Evolutionary conservation across 148 eudicot species (phyloP).

Genomic region (Simmondsia chinensis): DNA sequence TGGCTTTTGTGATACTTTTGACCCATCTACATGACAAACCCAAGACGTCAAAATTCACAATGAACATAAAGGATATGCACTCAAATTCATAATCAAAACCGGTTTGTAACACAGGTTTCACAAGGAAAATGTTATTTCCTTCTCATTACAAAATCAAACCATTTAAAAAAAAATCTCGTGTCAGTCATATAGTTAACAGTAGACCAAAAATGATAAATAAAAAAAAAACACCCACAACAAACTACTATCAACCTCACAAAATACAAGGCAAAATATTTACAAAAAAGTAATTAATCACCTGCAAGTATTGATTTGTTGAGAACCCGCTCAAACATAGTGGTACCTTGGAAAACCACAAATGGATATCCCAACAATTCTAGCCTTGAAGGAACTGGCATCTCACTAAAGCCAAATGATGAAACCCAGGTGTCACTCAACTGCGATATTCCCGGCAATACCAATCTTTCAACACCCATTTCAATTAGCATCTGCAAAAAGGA

Average conservation of each 20-base stretch:
- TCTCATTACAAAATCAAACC: too few species aligned
- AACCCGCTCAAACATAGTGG: conserved; percentile 34
- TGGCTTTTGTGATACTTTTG: conserved; percentile 6
- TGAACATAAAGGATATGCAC: too few species aligned
- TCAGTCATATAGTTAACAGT: too few species aligned
- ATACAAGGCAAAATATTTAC: too few species aligned
- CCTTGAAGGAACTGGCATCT: conserved; percentile 22
- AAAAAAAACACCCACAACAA: too few species aligned
- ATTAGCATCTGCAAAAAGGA: conserved; percentile 35
- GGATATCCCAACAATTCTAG: conserved; percentile 35
- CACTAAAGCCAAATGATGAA: conserved; percentile 36
- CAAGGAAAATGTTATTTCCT: too few species aligned
- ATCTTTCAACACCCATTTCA: conserved; percentile 37
- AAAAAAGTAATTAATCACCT: neutral
- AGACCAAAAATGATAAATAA: too few species aligned
- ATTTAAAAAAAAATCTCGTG: too few species aligned
- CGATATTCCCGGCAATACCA: conserved; percentile 47
- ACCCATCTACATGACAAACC: conserved; percentile 15
- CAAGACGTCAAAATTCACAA: neutral
- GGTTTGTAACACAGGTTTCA: too few species aligned
- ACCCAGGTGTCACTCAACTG: conserved; percentile 37
- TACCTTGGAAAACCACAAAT: conserved; percentile 37
- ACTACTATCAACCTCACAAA: too few species aligned
- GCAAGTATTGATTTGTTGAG: conserved; percentile 15
- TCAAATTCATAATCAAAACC: too few species aligned